These are phyloP conservation scores for Smittium mucronatum DNA, from an alignment of 371 early-diverging fungal species.

Conservation along the genomic window DNA sequence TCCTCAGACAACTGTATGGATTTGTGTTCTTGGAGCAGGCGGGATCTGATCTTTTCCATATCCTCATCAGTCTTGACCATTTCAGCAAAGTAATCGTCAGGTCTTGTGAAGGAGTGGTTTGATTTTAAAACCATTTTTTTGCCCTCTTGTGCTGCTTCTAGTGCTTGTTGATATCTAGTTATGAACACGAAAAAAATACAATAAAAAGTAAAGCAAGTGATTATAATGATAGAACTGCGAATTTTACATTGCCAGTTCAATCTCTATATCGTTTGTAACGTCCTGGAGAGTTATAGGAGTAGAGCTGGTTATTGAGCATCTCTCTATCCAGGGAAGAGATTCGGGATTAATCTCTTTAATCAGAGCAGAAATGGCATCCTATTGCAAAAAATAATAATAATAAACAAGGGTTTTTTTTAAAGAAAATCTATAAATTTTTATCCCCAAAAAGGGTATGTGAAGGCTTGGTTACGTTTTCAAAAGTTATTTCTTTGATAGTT, in stretches of 20 bases:
- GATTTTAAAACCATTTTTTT: constrained; percentile 41
- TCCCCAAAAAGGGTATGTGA: background rate
- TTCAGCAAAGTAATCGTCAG: constrained; percentile 87
- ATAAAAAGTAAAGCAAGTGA: too few species aligned
- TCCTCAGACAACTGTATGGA: constrained; percentile 68
- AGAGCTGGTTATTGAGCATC: constrained; percentile 52
- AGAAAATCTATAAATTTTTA: background rate
- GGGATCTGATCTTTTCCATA: constrained; percentile 72
- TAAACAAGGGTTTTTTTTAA: too few species aligned
- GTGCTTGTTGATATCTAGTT: constrained; percentile 50
- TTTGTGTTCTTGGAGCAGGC: constrained; percentile 67
- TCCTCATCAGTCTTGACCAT: constrained; percentile 93
- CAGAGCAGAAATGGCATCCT: constrained; percentile 45
- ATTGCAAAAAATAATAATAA: too few species aligned
- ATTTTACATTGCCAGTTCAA: constrained; percentile 83
- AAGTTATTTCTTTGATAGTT: constrained; percentile 16
- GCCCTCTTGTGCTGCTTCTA: constrained; percentile 56
- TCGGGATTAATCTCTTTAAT: constrained; percentile 50
- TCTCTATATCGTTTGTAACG: constrained; percentile 69
- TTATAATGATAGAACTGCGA: too few species aligned
- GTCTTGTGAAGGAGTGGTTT: constrained; percentile 64
- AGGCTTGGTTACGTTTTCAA: constrained; percentile 5
- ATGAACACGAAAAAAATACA: background rate
- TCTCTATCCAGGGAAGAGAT: constrained; percentile 67
- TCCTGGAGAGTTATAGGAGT: constrained; percentile 42